Percentiles rank a stretch among this genome's conserved stretches.
These are phyloP conservation scores for Trametes maxima DNA, from an alignment of 768 basidiomycete genomes.

Conservation along the genomic window DNA sequence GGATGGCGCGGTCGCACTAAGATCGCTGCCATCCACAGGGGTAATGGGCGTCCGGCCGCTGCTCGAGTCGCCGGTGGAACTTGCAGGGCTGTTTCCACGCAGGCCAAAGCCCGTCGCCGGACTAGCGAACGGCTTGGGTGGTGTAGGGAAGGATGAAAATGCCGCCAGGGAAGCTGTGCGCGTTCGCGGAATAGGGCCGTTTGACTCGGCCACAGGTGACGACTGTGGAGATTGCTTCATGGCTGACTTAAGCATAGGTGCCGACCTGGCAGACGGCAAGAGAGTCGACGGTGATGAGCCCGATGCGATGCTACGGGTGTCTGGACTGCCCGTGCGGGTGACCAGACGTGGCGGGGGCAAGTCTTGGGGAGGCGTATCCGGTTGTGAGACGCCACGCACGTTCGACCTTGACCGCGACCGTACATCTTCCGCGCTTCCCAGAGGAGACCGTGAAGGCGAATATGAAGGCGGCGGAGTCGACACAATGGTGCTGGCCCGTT, in stretches of 20 bases:
- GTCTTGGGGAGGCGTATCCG: conserved; percentile 3
- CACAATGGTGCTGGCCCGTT: conserved; percentile 13
- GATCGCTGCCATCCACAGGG: conserved; percentile 77
- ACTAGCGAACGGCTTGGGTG: conserved; percentile 57
- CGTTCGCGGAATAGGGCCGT: neutral
- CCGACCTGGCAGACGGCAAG: neutral
- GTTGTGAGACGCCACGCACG: conserved; percentile 5
- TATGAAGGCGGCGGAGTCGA: conserved; percentile 11
- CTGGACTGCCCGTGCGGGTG: conserved; percentile 4
- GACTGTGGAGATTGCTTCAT: conserved; percentile 13
- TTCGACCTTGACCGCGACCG: conserved; percentile 5
- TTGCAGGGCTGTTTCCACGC: conserved; percentile 71
- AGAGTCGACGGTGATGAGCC: neutral
- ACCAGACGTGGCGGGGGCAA: conserved; percentile 13
- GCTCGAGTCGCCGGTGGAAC: conserved; percentile 85
- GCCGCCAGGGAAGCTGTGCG: conserved; percentile 15
- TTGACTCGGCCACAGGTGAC: conserved; percentile 3
- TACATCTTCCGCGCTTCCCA: conserved; percentile 6
- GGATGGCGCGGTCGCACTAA: conserved; percentile 29
- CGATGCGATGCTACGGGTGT: neutral
- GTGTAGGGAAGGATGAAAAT: conserved; percentile 9
- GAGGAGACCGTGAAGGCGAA: conserved; percentile 11
- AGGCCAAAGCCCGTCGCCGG: conserved; percentile 22
- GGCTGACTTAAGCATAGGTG: conserved; percentile 14
- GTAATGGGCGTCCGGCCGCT: conserved; percentile 76